A percentile compares a stretch with the other conserved stretches of the same genome.
phyloP scores from a whole-genome alignment of 177 flowering plant genomes.

The Telopea speciosissima region DNA sequence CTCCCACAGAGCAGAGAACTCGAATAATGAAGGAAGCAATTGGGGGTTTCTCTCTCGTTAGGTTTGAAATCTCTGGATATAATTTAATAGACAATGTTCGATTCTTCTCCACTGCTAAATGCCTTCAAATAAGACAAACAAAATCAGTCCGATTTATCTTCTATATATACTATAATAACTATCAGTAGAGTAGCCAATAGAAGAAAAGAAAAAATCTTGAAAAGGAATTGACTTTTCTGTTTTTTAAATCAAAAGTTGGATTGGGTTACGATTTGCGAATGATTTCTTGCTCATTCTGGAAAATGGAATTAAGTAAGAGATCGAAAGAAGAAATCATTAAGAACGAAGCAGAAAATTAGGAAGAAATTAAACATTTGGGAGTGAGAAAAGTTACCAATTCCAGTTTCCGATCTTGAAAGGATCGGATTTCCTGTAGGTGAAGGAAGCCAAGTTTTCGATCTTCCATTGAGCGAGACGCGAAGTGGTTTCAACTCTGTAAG shows the following conservation, averaged over 20 bases:
- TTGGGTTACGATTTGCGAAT: too few relatives aligned
- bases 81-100: slow-evolving; percentile 49
- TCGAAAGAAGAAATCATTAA: too few relatives aligned
- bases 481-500: slow-evolving; percentile 75
- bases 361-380: not conserved
- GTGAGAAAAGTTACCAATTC: slow-evolving; percentile 57
- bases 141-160: too few relatives aligned
- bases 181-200: too few relatives aligned
- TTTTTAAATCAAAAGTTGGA: too few relatives aligned
- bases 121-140: slow-evolving; percentile 41
- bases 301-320: too few relatives aligned
- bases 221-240: too few relatives aligned
- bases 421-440: slow-evolving; percentile 83
- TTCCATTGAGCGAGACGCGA: slow-evolving; percentile 96
- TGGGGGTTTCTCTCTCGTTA: slow-evolving; percentile 80
- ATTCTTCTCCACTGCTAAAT: slow-evolving; percentile 76
- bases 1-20: slow-evolving; percentile 55
- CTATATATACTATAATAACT: too few relatives aligned
- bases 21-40: slow-evolving; percentile 73
- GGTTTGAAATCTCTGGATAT: slow-evolving; percentile 66
- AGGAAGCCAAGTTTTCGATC: slow-evolving; percentile 66
- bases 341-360: too few relatives aligned
- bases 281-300: too few relatives aligned
- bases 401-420: slow-evolving; percentile 90
- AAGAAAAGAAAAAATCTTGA: too few relatives aligned